Evolutionary conservation across 1,139 yeast species (phyloP).

Genomic region (Kluyveromyces sp.): DNA sequence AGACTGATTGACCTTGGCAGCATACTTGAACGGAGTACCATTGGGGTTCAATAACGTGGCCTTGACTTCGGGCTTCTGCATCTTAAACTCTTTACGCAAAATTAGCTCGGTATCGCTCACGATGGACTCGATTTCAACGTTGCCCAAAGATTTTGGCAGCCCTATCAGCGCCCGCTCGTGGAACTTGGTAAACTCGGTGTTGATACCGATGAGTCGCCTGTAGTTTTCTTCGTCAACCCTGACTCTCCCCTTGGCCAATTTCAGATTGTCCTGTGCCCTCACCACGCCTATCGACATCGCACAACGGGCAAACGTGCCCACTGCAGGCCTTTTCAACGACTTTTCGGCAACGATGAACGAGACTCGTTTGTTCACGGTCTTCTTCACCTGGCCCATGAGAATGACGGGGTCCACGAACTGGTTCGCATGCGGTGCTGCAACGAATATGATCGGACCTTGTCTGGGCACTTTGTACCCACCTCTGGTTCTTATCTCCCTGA

Average conservation of each 20-base stretch:
- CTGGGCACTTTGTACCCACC: constrained; percentile 83
- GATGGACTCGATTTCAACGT: constrained; percentile 61
- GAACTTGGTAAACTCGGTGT: constrained; percentile 62
- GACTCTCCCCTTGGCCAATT: constrained; percentile 54
- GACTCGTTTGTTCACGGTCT: constrained; percentile 64
- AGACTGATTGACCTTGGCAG: constrained; percentile 79
- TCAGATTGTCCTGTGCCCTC: constrained; percentile 81
- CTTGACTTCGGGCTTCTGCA: constrained; percentile 37
- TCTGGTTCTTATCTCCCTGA: constrained; percentile 82
- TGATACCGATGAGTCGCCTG: constrained; percentile 51
- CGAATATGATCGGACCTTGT: constrained; percentile 80
- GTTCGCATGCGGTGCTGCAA: constrained; percentile 96
- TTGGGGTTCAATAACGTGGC: constrained; percentile 33
- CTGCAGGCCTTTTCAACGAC: constrained; percentile 57
- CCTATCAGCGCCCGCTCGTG: constrained; percentile 64
- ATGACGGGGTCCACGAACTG: constrained; percentile 91
- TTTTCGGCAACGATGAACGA: constrained; percentile 85
- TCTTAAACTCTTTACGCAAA: constrained; percentile 68
- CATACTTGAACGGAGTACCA: constrained; percentile 64
- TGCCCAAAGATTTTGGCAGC: constrained; percentile 73
- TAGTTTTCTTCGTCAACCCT: constrained; percentile 43
- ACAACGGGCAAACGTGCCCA: constrained; percentile 70
- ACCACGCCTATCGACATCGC: constrained; percentile 84
- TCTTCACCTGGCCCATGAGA: constrained; percentile 72
- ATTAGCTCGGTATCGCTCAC: constrained; percentile 66